Evolutionary conservation across 2,329 filamentous ascomycete species (phyloP).

Genomic region (Purpureocillium lavendulum): DNA sequence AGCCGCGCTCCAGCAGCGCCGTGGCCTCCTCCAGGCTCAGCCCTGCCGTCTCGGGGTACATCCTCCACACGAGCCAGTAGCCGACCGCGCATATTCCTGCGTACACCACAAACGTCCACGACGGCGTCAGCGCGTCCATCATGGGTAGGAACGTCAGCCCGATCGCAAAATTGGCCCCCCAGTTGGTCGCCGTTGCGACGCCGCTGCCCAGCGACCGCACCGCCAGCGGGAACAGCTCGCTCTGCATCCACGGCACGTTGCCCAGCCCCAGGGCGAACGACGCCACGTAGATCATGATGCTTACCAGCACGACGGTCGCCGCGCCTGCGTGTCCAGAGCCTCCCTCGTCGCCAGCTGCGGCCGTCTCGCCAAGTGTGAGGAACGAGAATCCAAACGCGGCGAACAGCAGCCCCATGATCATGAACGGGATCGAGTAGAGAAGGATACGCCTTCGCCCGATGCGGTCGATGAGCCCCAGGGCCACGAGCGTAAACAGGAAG

Average conservation of each 20-base stretch:
- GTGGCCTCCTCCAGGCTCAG: constrained; percentile 75
- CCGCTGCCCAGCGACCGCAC: constrained; percentile 67
- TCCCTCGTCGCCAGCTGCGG: constrained; percentile 9
- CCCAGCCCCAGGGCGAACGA: constrained; percentile 82
- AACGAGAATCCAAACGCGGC: constrained; percentile 67
- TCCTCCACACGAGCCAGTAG: constrained; percentile 59
- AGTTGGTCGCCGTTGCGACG: constrained; percentile 72
- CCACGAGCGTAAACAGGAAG: constrained; percentile 68
- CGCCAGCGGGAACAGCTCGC: constrained; percentile 75
- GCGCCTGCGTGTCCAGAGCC: constrained; percentile 20
- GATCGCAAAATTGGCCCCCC: constrained; percentile 79
- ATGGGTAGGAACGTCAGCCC: constrained; percentile 83
- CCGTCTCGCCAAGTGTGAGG: constrained; percentile 36
- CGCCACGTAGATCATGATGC: constrained; percentile 77
- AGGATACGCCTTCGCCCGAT: constrained; percentile 74
- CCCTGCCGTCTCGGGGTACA: constrained; percentile 83
- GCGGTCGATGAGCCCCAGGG: constrained; percentile 68
- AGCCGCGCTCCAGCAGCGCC: constrained; percentile 60
- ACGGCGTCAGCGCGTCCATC: constrained; percentile 67
- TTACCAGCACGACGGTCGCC: constrained; percentile 55
- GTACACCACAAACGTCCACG: constrained; percentile 77
- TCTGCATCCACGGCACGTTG: constrained; percentile 94
- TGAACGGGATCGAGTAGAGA: constrained; percentile 75
- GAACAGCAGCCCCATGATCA: constrained; percentile 64
- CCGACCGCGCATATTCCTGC: constrained; percentile 60